Base-by-base conservation (phyloP, 2,329 filamentous ascomycete genomes). In the Claviceps citrina region DNA sequence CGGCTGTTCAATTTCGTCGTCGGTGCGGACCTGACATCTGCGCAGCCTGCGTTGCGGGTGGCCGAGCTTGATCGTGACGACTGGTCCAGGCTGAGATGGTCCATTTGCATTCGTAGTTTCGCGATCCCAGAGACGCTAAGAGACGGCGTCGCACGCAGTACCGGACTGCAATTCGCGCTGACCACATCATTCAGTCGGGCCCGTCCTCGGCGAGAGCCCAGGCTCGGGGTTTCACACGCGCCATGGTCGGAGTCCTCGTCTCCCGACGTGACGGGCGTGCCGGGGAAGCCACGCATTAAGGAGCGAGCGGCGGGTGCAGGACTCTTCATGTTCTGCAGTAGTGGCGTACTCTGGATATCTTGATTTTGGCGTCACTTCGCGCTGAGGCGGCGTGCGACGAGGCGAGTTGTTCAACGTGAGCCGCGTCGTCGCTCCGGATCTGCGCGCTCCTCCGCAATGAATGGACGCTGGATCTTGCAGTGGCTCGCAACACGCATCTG, bases 31-130 rank as follows among this genome's bases (percentile, higher is more conserved):
- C 43, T 47, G 5, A 46, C 45, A 31, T 53, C 53, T 24, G 49
- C 50, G 16, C 48, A 52, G 51, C 67, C 71, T 51, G 65, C 68
- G 49, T 60, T 69, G 47, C 65, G 71, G 16, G 70, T 70, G 51
- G 72, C 64, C 26, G 72, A 76, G 48, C 65, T 72, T 36, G 67
- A 67, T 34, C 71, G 70, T 3, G 75, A 69, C 34, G 60, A 61
- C 16, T 52, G 61, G 45, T 76, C 72, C 12, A 93, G 66, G 52
- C 73, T 83, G 40, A 95, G 65, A 2, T 78, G 76, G 45, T 94
- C 86, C 43, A 94, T 69, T 54, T 91, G 81, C 56, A 80, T 68
- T 55, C 85, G 85, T 52, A 95, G 65, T 51, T 80, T 82, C 53
- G 84, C 83, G 51, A 95, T 86, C 36, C 85, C 86, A 44, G 81